Evolutionary conservation across 768 basidiomycete genomes (phyloP).

Genomic region (Serpula lacrymans): DNA sequence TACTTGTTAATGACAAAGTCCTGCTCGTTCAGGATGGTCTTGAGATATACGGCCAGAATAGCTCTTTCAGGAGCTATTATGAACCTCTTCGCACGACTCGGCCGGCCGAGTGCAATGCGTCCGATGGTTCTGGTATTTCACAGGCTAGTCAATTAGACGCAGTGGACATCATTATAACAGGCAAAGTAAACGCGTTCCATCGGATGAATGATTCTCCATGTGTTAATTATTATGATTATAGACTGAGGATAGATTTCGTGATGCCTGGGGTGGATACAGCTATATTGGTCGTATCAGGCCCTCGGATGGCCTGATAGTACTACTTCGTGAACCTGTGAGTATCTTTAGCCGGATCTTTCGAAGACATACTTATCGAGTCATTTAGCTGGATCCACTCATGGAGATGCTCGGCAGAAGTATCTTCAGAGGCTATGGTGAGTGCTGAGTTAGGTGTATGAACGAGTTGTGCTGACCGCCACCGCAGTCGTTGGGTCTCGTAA

Average conservation of each 20-base stretch:
- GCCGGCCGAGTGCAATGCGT: no score
- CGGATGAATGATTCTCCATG: no score
- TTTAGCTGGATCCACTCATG: slow-evolving; percentile 22
- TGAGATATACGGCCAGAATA: slow-evolving; percentile 27
- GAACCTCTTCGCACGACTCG: slow-evolving; percentile 33
- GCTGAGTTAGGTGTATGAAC: not conserved
- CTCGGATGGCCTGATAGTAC: slow-evolving; percentile 55
- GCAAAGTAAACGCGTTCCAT: slow-evolving; percentile 44
- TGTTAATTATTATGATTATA: slow-evolving; percentile 16
- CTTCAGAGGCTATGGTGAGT: slow-evolving; percentile 48
- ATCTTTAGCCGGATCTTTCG: not conserved
- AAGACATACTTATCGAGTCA: slow-evolving; percentile 1
- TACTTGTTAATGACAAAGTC: not conserved
- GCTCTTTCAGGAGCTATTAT: slow-evolving; percentile 38
- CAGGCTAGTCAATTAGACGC: slow-evolving; percentile 18
- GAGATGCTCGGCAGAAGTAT: slow-evolving; percentile 33
- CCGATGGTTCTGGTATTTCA: slow-evolving; percentile 16
- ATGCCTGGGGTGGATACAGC: slow-evolving; percentile 55
- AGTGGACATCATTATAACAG: slow-evolving; percentile 51
- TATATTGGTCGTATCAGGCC: slow-evolving; percentile 57
- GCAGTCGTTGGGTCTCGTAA: slow-evolving; percentile 49
- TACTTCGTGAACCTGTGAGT: slow-evolving; percentile 51
- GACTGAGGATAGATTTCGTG: slow-evolving; percentile 44
- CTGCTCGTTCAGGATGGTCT: slow-evolving; percentile 21
- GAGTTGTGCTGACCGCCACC: slow-evolving; percentile 7